These are phyloP conservation scores for Hemisphaericaspora subhashii DNA, from an alignment of 1,139 yeast genomes.

Conservation along the genomic window DNA sequence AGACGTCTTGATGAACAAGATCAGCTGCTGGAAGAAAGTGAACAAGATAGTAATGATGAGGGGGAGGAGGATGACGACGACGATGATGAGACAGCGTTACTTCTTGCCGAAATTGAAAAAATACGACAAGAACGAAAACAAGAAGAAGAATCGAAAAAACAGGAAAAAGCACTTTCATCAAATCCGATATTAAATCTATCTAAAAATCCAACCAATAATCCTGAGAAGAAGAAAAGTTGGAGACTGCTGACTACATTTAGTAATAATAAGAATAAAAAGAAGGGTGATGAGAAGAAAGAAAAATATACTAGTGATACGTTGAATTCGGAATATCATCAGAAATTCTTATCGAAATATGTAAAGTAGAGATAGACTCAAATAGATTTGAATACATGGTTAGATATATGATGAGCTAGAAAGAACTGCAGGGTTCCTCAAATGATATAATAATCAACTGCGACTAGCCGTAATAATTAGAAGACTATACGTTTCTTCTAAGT, in stretches of 20 bases:
- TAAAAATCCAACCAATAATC: constrained; percentile 7
- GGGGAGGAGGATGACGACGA: constrained; percentile 13
- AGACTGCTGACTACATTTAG: constrained; percentile 51
- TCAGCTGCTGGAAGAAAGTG: constrained; percentile 10
- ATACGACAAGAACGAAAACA: constrained; percentile 41
- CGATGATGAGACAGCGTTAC: constrained; percentile 35
- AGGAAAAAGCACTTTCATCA: constrained; percentile 24
- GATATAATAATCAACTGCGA: too few species aligned
- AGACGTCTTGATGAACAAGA: constrained; percentile 5
- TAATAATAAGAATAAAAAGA: constrained; percentile 24
- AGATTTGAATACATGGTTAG: too few species aligned
- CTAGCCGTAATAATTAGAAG: too few species aligned
- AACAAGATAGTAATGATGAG: constrained; percentile 12
- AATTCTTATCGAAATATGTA: constrained; percentile 67
- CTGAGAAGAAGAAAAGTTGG: constrained; percentile 51
- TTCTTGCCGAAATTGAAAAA: constrained; percentile 55
- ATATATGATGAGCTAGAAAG: too few species aligned
- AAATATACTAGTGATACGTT: constrained; percentile 63
- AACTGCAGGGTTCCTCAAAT: too few species aligned
- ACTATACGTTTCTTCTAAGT: too few species aligned
- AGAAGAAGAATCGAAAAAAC: constrained; percentile 18
- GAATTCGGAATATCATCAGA: constrained; percentile 67
- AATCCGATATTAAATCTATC: constrained; percentile 43
- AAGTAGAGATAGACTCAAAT: too few species aligned
- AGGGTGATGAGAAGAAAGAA: constrained; percentile 13